Evolutionary conservation across 2,329 filamentous ascomycete species (phyloP), one percentile per base, ranked within the genome.

Genomic region (Lasiodiplodia sp.): DNA sequence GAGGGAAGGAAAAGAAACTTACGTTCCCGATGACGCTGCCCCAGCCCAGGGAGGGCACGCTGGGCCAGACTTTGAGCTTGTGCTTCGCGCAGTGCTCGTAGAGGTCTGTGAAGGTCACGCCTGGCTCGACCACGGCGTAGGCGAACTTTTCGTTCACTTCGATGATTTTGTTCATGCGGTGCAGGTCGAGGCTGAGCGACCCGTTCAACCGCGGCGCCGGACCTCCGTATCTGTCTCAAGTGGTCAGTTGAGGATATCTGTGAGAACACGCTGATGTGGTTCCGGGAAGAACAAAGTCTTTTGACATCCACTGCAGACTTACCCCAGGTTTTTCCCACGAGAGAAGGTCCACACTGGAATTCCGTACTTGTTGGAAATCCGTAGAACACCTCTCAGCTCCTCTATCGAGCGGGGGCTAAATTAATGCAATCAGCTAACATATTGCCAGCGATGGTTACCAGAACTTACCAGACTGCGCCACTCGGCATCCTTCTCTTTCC

Each of bases 301-400:
- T 5, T 18, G 21, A 23, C 11, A 4, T 8, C n/a, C 21, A n/a
- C 5, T 10, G 6, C 2, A 7, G 10, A 18, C 57, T 67, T 86
- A 86, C n/a, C 84, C 83, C 4, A 84, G 72, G 70, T 86, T 86
- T 38, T 83, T 78, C 11, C 82, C 82, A 69, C 74, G 77, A 60
- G 75, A 75, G 73, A 71, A 77, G 38, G 72, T 76, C 68, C 74
- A 80, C 5, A 80, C 60, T 6, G 78, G 77, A n/a, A 80, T 73
- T 4, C 73, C 71, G 69, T 78, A 72, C 63, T 75, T 72, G 66
- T 79, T 80, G 7, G 78, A 78, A 71, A 77, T 75, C 11, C 65
- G 64, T 10, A 78, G 72, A 23, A 78, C 72, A 2, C 67, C 62
- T 51, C 76, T 74, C 14, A 79, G 76, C 21, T 80, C 78, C 11